Percentiles rank a stretch among this genome's conserved stretches.
phyloP scores from a whole-genome alignment of 139 green algal species.

The Deuterostichococcus epilithicus region DNA sequence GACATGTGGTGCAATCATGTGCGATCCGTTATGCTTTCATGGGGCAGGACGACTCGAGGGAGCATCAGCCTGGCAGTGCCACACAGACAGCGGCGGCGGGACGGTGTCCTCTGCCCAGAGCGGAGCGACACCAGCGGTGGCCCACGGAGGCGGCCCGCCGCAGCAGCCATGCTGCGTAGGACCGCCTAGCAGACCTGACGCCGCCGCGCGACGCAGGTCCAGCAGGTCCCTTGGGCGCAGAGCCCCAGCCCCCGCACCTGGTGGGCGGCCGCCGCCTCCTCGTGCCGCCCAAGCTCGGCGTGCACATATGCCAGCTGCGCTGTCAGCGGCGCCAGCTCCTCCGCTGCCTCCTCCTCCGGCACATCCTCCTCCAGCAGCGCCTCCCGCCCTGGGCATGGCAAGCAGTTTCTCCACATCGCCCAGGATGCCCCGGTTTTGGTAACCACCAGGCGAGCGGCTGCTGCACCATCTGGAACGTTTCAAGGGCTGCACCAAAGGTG shows the following conservation, averaged over 20 bases:
- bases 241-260: not conserved
- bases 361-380: conserved; percentile 83
- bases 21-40: too few relatives aligned
- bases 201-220: too few relatives aligned
- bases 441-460: too few relatives aligned
- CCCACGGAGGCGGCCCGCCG: too few relatives aligned
- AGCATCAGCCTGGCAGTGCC: too few relatives aligned
- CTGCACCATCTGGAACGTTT: conserved; percentile 5
- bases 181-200: too few relatives aligned
- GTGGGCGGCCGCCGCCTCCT: conserved; percentile 41
- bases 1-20: conserved; percentile 6
- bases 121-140: too few relatives aligned
- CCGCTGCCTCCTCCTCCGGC: conserved; percentile 75
- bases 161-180: too few relatives aligned
- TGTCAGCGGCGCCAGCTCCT: conserved; percentile 77
- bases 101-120: too few relatives aligned
- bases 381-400: conserved; percentile 64
- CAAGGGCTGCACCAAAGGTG: too few relatives aligned
- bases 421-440: not conserved
- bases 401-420: not conserved
- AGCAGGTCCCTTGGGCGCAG: not conserved
- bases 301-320: conserved; percentile 79
- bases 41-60: too few relatives aligned
- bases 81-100: too few relatives aligned
- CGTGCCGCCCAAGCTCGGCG: conserved; percentile 27